phyloP scores from a whole-genome alignment of 805 yeast species.

The Wickerhamiella dianesei region DNA sequence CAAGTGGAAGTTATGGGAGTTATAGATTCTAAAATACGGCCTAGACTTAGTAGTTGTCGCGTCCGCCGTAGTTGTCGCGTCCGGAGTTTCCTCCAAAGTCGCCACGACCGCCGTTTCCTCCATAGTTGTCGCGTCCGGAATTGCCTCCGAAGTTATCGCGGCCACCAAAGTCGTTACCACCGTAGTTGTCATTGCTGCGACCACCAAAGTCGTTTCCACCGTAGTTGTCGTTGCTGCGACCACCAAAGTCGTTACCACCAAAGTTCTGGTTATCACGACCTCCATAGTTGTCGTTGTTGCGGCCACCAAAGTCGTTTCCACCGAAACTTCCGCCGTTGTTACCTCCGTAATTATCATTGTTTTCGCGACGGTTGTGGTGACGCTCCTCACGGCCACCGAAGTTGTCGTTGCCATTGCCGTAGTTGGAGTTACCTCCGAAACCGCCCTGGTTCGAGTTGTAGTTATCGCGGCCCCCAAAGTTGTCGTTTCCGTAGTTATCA shows the following conservation, averaged over 20 bases:
- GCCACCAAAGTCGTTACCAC: neutral
- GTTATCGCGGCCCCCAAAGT: neutral
- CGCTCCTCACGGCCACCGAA: neutral
- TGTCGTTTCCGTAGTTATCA: neutral
- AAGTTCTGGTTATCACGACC: neutral
- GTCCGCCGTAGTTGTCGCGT: neutral
- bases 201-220: neutral
- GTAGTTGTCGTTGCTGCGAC: neutral
- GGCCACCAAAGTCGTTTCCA: neutral
- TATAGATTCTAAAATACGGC: too few relatives aligned
- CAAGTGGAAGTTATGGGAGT: too few relatives aligned
- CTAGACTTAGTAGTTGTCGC: neutral
- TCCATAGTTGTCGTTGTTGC: neutral
- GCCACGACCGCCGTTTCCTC: neutral
- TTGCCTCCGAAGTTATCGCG: neutral
- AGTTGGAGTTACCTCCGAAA: neutral
- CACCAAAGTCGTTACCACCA: neutral
- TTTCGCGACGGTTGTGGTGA: neutral
- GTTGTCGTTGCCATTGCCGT: neutral
- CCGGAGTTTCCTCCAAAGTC: neutral
- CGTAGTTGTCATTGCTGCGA: neutral
- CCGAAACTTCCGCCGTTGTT: neutral
- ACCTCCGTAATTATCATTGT: conserved; percentile 1
- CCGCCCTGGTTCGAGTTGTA: neutral
- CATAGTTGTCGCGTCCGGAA: neutral